Percentiles rank a stretch among this genome's conserved stretches.
phyloP scores from a whole-genome alignment of 306 rosid species.

The Ammopiptanthus mongolicus region DNA sequence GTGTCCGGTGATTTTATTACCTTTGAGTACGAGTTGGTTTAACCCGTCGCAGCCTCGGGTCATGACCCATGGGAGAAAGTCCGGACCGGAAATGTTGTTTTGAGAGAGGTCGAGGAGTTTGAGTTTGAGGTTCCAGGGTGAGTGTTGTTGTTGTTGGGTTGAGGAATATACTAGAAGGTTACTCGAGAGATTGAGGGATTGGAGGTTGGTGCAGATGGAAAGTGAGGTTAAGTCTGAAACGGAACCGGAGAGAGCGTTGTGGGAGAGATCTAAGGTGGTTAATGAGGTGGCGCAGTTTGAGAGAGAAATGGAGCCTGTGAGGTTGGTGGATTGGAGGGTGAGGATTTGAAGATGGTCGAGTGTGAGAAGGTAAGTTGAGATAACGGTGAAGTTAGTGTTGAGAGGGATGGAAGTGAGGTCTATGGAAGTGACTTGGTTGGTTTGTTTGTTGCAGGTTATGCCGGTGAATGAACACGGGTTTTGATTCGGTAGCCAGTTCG shows the following conservation, averaged over 20 bases:
- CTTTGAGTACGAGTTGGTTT: slow-evolving; percentile 36
- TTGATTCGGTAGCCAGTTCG: slow-evolving; percentile 52
- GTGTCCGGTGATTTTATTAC: slow-evolving; percentile 63
- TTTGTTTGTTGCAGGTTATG: slow-evolving; percentile 46
- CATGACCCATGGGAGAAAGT: slow-evolving; percentile 50
- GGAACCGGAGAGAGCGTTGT: slow-evolving; percentile 51
- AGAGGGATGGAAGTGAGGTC: slow-evolving; percentile 45
- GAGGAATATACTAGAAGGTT: slow-evolving; percentile 31
- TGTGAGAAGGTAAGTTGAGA: slow-evolving; percentile 40
- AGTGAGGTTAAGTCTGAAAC: slow-evolving; percentile 36
- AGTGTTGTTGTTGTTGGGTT: too few species aligned
- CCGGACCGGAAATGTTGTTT: slow-evolving; percentile 54
- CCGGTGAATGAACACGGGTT: slow-evolving; percentile 61
- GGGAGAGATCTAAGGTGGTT: slow-evolving; percentile 66
- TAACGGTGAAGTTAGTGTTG: slow-evolving; percentile 47
- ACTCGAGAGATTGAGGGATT: slow-evolving; percentile 57
- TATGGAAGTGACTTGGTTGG: slow-evolving; percentile 46
- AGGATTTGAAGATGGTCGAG: slow-evolving; percentile 57
- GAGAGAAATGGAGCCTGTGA: slow-evolving; percentile 46
- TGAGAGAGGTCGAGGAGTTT: slow-evolving; percentile 56
- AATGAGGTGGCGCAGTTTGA: slow-evolving; percentile 52
- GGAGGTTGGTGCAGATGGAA: slow-evolving; percentile 41
- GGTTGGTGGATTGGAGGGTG: slow-evolving; percentile 38
- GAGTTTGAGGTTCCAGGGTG: slow-evolving; percentile 26
- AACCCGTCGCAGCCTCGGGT: slow-evolving; percentile 35